Evolutionary conservation across 352 stramenopile species (phyloP), one percentile per base, ranked within the genome.

Genomic region (Pythium grandisporangium): DNA sequence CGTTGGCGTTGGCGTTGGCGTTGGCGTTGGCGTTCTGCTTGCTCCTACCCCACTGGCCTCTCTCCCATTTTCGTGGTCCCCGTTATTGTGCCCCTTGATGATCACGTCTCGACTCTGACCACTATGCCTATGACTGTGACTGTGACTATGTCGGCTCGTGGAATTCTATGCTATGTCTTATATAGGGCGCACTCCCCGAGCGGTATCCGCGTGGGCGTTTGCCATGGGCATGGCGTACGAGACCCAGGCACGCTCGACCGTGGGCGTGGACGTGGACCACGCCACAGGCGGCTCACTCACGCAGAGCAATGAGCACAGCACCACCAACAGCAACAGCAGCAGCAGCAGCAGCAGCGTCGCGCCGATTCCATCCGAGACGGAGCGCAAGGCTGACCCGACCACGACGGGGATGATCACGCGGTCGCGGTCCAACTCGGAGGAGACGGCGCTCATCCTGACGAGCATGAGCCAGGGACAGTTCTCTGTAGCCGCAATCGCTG

Each of bases 371-470:
- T n/a, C n/a, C n/a, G n/a, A n/a, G n/a, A n/a, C n/a, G n/a, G n/a
- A n/a, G n/a, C n/a, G n/a, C n/a, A n/a, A n/a, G n/a, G n/a, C n/a
- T n/a, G n/a, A n/a, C n/a, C n/a, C n/a, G n/a, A n/a, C n/a, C n/a
- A n/a, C n/a, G n/a, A n/a, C n/a, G n/a, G n/a, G n/a, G n/a, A n/a
- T n/a, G n/a, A n/a, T n/a, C n/a, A n/a, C n/a, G n/a, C n/a, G 54
- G 3, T 40, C 46, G 36, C 59, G 55, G 29, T 71, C 72, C 26
- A 88, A 89, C 39, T 77, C 80, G 12, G 77, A 93, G 39, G 80
- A 91, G 62, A 91, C 80, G 5, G 80, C 80, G 37, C 68, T 91
- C 60, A 93, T 93, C 37, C 72, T 93, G 43, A 85, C 80, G 42
- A 85, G 71, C 55, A 61, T 93, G 43, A 84, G 74, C 57, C 80